Base-by-base conservation (phyloP, 2,329 filamentous ascomycete genomes). In the Neofusicoccum parvum region DNA sequence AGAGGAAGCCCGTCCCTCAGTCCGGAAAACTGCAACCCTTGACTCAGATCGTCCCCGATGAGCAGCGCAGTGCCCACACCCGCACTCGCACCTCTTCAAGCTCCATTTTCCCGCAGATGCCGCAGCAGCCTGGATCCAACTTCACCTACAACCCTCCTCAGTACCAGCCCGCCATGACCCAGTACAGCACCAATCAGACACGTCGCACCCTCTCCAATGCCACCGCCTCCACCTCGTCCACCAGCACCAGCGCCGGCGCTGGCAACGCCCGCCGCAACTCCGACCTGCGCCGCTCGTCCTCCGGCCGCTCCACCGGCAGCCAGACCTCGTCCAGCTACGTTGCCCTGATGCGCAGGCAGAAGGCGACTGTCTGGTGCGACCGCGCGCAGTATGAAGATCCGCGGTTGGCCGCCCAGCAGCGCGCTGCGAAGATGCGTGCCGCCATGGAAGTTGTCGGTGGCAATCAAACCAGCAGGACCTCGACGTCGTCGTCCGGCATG, bases 301-400 rank as follows among this genome's bases (percentile, higher is more conserved):
- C 92, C 3, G 91, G 90, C 60, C 88, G 92, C 72, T 96, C 92
- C 23, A 86, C 85, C 68, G 82, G 81, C 53, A 73, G 77, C 23
- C 82, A 81, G 64, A 82, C 81, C 58, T 75, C 90, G 1, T 85
- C 85, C n/a, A 89, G 92, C 69, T 99, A 99, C 78, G 95, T 99
- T 60, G 94, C 95, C 41, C 85, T 97, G n/a, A 90, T 99, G 80
- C 88, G 95, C 68, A 94, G 94, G 77, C 95, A 99, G 80, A 98
- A 98, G 78, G 95, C 93, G 37, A 99, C 95, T 0, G 95, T 99
- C 4, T 99, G 95, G 95, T 97, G 94, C 81, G 95, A 98, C 75
- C 90, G 94, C 63, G 87, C 94, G 10, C 95, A 99, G 77, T 89
- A 92, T 68, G 93, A 98, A 78, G 95, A 99, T 76, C 92, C 94